Evolutionary conservation across 2,329 filamentous ascomycete species (phyloP).

Genomic region (Penicillium sp.): DNA sequence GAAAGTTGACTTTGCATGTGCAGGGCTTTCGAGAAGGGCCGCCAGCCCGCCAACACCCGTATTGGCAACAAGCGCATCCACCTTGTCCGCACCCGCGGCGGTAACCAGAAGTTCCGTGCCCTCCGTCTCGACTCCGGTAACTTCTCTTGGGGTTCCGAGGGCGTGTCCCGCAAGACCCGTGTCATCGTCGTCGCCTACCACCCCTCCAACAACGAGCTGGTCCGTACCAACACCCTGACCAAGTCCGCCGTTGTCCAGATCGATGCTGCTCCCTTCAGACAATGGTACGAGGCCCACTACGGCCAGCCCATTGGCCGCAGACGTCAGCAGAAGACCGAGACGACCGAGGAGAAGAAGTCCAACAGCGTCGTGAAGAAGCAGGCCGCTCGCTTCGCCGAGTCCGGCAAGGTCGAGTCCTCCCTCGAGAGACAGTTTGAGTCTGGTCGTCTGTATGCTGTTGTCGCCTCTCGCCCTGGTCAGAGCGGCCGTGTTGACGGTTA

Average conservation of each 20-base stretch:
- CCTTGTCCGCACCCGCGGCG: conserved; percentile 94
- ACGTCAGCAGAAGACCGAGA: conserved; percentile 79
- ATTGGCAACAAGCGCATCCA: conserved; percentile 97
- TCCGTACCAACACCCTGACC: conserved; percentile 99
- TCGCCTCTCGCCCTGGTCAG: conserved; percentile 94
- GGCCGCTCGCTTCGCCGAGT: conserved; percentile 77
- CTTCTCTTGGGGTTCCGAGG: conserved; percentile 99
- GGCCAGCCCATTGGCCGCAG: conserved; percentile 85
- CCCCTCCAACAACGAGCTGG: conserved; percentile 99
- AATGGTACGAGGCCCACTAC: conserved; percentile 99
- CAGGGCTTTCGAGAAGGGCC: conserved; percentile 99
- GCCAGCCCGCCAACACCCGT: conserved; percentile 99
- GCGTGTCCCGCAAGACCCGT: conserved; percentile 97
- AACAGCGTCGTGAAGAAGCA: conserved; percentile 97
- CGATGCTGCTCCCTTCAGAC: conserved; percentile 97
- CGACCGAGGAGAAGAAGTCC: conserved; percentile 80
- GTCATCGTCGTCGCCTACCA: conserved; percentile 98
- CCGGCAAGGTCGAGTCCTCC: conserved; percentile 89
- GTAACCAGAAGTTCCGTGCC: conserved; percentile 99
- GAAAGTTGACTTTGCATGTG: conserved; percentile 39
- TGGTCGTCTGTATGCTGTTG: conserved; percentile 92
- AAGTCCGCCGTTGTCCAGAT: conserved; percentile 98
- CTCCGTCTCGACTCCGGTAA: conserved; percentile 98
- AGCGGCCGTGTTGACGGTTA: conserved; percentile 96
- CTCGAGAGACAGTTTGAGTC: conserved; percentile 99